A percentile compares a stretch with the other conserved stretches of the same genome.
Conservation (phyloP, 2,329 filamentous ascomycete genomes). For the Phoma sp. region DNA sequence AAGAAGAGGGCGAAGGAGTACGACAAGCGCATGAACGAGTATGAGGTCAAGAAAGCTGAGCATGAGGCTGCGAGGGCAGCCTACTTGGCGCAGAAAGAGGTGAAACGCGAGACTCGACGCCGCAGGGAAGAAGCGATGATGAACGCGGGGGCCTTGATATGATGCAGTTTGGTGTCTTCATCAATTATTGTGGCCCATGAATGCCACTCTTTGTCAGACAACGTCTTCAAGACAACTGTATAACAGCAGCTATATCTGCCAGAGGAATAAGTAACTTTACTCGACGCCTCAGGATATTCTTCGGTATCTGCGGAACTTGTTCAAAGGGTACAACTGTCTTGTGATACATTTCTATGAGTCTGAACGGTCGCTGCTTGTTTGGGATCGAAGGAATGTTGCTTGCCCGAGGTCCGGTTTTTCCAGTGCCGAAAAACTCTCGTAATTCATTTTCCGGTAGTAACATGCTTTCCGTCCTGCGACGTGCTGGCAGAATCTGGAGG, state of each 20-base stretch:
- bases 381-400: too few species aligned
- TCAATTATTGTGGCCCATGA: not conserved
- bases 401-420: not conserved
- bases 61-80: conserved; percentile 41
- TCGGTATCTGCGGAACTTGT: too few species aligned
- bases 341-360: too few species aligned
- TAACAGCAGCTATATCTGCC: too few species aligned
- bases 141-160: conserved; percentile 51
- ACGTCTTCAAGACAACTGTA: too few species aligned
- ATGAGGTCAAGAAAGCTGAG: conserved; percentile 41
- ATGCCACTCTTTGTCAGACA: too few species aligned
- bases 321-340: too few species aligned
- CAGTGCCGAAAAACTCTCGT: not conserved
- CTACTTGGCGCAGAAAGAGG: conserved; percentile 40
- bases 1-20: conserved; percentile 47
- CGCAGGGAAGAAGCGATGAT: conserved; percentile 52
- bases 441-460: not conserved
- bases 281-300: too few species aligned
- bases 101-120: conserved; percentile 52
- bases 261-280: too few species aligned
- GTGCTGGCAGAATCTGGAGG: conserved; percentile 1
- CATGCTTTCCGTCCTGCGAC: conserved; percentile 1
- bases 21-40: conserved; percentile 43
- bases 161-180: not conserved
- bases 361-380: too few species aligned